Percentiles rank a stretch among this genome's conserved stretches.
phyloP scores from a whole-genome alignment of 345 rosid genomes.

The Psidium friedrichsthalianum region DNA sequence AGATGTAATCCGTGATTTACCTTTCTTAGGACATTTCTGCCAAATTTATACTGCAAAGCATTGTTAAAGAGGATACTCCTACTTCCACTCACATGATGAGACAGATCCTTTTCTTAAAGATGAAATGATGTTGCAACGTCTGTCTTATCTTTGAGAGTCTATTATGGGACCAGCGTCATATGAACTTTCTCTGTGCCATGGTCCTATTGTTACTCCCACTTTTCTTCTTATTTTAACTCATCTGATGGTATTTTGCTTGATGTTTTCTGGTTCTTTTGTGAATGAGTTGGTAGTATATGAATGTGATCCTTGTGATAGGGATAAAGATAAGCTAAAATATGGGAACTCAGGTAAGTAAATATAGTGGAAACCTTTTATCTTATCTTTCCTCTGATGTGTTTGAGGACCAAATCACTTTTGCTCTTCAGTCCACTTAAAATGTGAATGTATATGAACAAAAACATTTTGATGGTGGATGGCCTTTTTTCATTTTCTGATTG shows the following conservation, averaged over 20 bases:
- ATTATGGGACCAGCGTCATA: background rate
- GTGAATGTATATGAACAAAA: background rate
- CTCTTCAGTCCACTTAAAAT: background rate
- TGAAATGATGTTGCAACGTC: background rate
- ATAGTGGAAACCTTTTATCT: background rate
- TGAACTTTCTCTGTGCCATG: background rate
- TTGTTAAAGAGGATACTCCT: background rate
- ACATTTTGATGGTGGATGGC: background rate
- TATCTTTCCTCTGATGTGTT: background rate
- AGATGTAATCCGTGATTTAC: constrained; percentile 45
- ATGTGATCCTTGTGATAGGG: background rate
- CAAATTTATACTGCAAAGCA: background rate
- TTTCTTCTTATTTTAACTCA: background rate
- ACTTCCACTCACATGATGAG: background rate
- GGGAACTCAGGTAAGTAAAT: too few species aligned
- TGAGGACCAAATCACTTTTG: background rate
- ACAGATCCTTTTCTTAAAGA: background rate
- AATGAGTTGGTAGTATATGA: background rate
- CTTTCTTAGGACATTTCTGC: background rate
- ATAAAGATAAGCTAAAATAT: background rate
- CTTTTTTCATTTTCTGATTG: background rate
- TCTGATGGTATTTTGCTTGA: background rate
- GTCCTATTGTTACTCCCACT: background rate
- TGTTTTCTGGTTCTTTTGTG: background rate
- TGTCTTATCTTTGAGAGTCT: background rate